Base-by-base conservation (phyloP, 2,329 filamentous ascomycete genomes). In the Neonectria punicea region DNA sequence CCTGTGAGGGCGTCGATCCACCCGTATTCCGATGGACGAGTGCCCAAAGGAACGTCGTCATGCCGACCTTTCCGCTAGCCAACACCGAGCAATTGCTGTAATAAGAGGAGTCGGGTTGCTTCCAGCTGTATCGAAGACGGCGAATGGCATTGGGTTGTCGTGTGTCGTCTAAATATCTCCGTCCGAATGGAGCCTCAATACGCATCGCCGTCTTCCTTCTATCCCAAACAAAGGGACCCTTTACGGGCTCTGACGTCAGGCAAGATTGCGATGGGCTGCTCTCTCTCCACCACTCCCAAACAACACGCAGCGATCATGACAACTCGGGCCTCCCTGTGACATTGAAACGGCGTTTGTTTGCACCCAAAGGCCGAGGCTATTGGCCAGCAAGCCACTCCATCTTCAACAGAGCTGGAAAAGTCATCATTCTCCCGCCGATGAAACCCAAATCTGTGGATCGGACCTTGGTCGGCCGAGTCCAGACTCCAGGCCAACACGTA, bases 401-500 rank as follows among this genome's bases (percentile, higher is more conserved):
- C 51, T 55, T 36, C 36, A 54, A 9, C 50, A 41, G 13, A 32
- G 8, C 32, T 39, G n/a, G 11, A 25, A 28, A 18, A 56, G 28
- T 18, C 34, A 66, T 43, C 30, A 44, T 65, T 68, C 53, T 66
- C 46, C 39, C 18, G 61, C 65, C 34, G 43, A 41, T 55, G 58
- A 67, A 72, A 73, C 68, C 68, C 70, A 73, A 71, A 62, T 73
- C 58, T 66, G 68, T 73, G 68, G 71, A 71, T 32, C 71, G 9
- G n/a, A 18, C 11, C 64, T 53, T 30, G 36, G 28, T 39, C 53
- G 36, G 16, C 54, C 47, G 57, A 46, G 51, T 56, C 51, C 30
- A 20, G 34, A 18, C 39, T 41, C n/a, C 18, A 53, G 51, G 28
- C 18, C 6, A 41, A 41, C n/a, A 41, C 34, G 13, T 16, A 14